Percentiles rank a stretch among this genome's conserved stretches.
phyloP scores from a whole-genome alignment of 164 flowering plant genomes.

The Kingdonia uniflora region DNA sequence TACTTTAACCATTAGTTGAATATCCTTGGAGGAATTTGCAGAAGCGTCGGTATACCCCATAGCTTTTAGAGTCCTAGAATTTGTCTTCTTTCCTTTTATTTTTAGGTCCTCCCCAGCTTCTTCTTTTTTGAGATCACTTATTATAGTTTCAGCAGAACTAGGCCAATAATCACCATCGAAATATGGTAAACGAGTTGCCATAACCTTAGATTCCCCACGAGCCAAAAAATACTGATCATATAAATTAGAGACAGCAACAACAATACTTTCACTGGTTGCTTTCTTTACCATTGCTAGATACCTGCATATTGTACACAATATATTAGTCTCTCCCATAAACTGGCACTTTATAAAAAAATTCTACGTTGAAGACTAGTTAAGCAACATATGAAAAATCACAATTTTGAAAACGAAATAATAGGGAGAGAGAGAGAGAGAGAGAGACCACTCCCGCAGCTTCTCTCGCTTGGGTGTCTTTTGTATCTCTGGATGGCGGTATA shows the following conservation, averaged over 20 bases:
- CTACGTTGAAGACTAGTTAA: no score
- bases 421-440: background rate
- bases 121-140: background rate
- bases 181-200: background rate
- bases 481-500: conserved; percentile 1
- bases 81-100: background rate
- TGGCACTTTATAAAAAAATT: no score
- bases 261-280: conserved; percentile 1
- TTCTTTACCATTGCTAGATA: background rate
- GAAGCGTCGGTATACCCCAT: background rate
- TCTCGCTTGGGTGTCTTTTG: conserved; percentile 1
- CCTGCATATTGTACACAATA: background rate
- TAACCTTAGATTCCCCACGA: background rate
- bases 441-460: background rate
- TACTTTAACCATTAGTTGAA: background rate
- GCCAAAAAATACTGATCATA: background rate
- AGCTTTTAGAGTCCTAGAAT: background rate
- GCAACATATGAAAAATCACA: background rate
- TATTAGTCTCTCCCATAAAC: background rate
- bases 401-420: background rate
- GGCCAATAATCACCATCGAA: conserved; percentile 2
- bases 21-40: background rate
- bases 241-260: background rate
- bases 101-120: background rate
- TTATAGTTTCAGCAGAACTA: background rate